phyloP scores from a whole-genome alignment of 2,329 filamentous ascomycete species.

The Xylariaceae sp. region DNA sequence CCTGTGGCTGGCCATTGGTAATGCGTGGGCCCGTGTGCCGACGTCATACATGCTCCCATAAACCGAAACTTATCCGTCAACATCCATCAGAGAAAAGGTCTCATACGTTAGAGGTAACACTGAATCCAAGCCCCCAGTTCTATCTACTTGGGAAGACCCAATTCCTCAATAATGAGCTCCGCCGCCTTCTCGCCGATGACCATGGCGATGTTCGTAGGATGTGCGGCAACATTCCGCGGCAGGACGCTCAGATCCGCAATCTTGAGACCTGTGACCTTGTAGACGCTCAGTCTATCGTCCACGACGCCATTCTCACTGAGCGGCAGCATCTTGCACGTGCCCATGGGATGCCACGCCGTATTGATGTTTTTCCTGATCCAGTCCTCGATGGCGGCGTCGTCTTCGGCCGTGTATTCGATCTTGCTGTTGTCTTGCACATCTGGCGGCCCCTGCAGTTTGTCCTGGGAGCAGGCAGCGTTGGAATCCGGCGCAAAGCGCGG shows the following conservation, averaged over 20 bases:
- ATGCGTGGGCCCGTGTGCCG: too few relatives aligned
- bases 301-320: neutral
- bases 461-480: too few relatives aligned
- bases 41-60: too few relatives aligned
- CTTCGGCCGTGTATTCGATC: slow-evolving; percentile 7
- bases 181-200: slow-evolving; percentile 10
- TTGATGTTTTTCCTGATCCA: slow-evolving; percentile 5
- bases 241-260: slow-evolving; percentile 8
- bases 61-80: too few relatives aligned
- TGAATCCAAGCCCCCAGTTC: too few relatives aligned
- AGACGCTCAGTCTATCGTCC: slow-evolving; percentile 1
- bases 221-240: slow-evolving; percentile 1
- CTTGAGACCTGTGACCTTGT: slow-evolving; percentile 4
- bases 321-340: slow-evolving; percentile 5
- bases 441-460: neutral
- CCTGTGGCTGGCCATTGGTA: too few relatives aligned
- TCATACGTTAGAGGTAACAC: too few relatives aligned
- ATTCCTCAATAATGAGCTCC: slow-evolving; percentile 1
- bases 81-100: too few relatives aligned
- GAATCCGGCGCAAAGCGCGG: too few relatives aligned
- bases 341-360: slow-evolving; percentile 1
- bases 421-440: neutral
- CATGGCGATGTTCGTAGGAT: slow-evolving; percentile 7
- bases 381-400: slow-evolving; percentile 5
- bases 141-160: neutral